Percentiles rank a stretch among this genome's conserved stretches.
phyloP scores from a whole-genome alignment of 108 stramenopile genomes.

The Nitzschia inconspicua region DNA sequence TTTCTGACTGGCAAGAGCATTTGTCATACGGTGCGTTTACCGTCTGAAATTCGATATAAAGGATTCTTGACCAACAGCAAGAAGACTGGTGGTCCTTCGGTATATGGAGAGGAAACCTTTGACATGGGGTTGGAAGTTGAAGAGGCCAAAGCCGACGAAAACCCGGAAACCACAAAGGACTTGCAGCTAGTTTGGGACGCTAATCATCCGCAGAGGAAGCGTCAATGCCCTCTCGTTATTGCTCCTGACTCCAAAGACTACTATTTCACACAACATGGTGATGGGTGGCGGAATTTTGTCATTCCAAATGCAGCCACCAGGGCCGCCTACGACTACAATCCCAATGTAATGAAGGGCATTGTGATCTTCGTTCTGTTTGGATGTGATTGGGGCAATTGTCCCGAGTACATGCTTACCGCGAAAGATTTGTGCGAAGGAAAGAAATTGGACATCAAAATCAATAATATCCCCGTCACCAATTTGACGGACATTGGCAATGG shows the following conservation, averaged over 20 bases:
- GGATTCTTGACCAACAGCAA: conserved; percentile 30
- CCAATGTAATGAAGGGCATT: conserved; percentile 19
- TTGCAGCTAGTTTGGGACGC: background rate
- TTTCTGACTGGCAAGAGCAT: conserved; percentile 28
- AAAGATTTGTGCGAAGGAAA: conserved; percentile 15
- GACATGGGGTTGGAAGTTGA: conserved; percentile 11
- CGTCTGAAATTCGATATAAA: conserved; percentile 37
- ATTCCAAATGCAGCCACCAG: conserved; percentile 44
- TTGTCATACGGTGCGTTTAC: conserved; percentile 43
- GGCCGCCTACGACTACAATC: conserved; percentile 19
- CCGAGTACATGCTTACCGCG: conserved; percentile 1
- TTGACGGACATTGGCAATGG: conserved; percentile 2
- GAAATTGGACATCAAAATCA: conserved; percentile 20
- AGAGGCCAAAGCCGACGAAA: background rate
- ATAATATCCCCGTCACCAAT: conserved; percentile 11
- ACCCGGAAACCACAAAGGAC: background rate
- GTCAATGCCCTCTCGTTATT: conserved; percentile 1
- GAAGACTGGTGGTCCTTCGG: conserved; percentile 13
- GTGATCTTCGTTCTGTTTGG: conserved; percentile 17
- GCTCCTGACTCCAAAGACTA: conserved; percentile 46
- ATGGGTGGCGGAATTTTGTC: conserved; percentile 25
- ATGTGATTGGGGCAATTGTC: conserved; percentile 35
- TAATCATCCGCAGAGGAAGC: background rate
- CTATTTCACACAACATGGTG: conserved; percentile 13
- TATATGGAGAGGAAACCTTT: conserved; percentile 18